These are phyloP conservation scores for Cutaneotrichosporon cyanovorans DNA, from an alignment of 1,284 basidiomycete species.

Conservation along the genomic window DNA sequence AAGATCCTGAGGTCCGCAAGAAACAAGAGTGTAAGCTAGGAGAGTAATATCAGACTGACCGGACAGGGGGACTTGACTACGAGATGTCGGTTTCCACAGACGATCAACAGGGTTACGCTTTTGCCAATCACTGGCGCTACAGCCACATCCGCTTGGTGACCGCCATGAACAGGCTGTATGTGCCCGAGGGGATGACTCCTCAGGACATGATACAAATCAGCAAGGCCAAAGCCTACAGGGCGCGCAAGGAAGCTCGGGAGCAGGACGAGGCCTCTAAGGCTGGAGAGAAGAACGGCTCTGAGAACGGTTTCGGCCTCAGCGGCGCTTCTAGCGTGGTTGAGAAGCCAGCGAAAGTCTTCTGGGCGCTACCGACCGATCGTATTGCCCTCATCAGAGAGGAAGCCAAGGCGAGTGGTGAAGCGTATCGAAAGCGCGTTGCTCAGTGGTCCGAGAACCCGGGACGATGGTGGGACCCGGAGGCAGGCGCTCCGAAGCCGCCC, in stretches of 20 bases:
- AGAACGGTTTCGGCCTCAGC: too few relatives aligned
- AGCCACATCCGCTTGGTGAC: conserved; percentile 9
- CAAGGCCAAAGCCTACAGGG: too few relatives aligned
- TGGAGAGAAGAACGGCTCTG: too few relatives aligned
- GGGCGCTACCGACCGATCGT: conserved; percentile 26
- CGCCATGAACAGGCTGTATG: conserved; percentile 27
- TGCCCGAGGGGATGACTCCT: conserved; percentile 38
- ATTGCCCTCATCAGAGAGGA: conserved; percentile 22
- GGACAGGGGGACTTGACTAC: conserved; percentile 38
- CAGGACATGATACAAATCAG: conserved; percentile 36
- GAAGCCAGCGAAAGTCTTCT: conserved; percentile 16
- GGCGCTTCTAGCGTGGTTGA: too few relatives aligned
- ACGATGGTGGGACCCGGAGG: not conserved
- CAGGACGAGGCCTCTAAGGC: not conserved
- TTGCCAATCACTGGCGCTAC: conserved; percentile 13
- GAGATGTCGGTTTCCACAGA: conserved; percentile 17
- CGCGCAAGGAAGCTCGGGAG: too few relatives aligned
- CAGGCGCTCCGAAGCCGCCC: too few relatives aligned
- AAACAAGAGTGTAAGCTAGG: conserved; percentile 22
- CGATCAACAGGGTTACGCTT: conserved; percentile 13
- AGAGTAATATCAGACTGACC: not conserved
- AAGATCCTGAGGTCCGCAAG: conserved; percentile 15
- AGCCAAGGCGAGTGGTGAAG: conserved; percentile 27
- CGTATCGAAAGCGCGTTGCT: conserved; percentile 23
- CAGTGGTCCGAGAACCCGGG: not conserved